phyloP scores from a whole-genome alignment of 805 yeast genomes.

The Isabelozyma rhagii region DNA sequence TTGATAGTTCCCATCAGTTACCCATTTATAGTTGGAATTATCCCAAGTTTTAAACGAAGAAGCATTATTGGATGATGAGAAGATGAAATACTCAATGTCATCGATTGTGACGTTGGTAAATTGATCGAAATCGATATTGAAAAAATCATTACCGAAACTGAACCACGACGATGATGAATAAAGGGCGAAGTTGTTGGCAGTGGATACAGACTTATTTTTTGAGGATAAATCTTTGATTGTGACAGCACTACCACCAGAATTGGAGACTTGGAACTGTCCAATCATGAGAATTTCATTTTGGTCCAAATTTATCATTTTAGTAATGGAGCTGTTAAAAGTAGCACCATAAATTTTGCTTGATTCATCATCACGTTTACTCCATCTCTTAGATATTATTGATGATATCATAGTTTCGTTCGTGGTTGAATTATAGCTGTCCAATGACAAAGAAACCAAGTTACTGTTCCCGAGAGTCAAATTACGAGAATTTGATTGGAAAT shows the following conservation, averaged over 20 bases:
- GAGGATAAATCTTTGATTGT: slow-evolving; percentile 23
- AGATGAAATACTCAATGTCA: slow-evolving; percentile 39
- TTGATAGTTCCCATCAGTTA: slow-evolving; percentile 19
- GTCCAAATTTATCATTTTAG: slow-evolving; percentile 15
- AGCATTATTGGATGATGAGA: slow-evolving; percentile 24
- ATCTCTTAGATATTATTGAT: neutral
- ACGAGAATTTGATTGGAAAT: slow-evolving; percentile 35
- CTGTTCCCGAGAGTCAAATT: slow-evolving; percentile 23
- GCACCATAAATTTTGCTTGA: slow-evolving; percentile 20
- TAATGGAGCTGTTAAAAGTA: slow-evolving; percentile 26
- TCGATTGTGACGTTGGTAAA: slow-evolving; percentile 36
- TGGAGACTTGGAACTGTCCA: slow-evolving; percentile 30
- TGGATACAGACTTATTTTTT: slow-evolving; percentile 18
- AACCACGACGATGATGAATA: slow-evolving; percentile 39
- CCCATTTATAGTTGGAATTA: slow-evolving; percentile 32
- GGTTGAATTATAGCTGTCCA: slow-evolving; percentile 28
- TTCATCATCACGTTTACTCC: slow-evolving; percentile 15
- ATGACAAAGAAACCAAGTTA: slow-evolving; percentile 24
- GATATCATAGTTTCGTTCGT: slow-evolving; percentile 25
- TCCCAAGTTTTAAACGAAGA: slow-evolving; percentile 38
- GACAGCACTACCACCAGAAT: slow-evolving; percentile 23
- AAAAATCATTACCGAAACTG: slow-evolving; percentile 35
- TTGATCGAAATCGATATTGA: slow-evolving; percentile 19
- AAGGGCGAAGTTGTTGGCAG: slow-evolving; percentile 35
- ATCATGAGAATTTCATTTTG: slow-evolving; percentile 19